phyloP scores from a whole-genome alignment of 192 early-diverging fungal genomes.

The Mortierella alpina region DNA sequence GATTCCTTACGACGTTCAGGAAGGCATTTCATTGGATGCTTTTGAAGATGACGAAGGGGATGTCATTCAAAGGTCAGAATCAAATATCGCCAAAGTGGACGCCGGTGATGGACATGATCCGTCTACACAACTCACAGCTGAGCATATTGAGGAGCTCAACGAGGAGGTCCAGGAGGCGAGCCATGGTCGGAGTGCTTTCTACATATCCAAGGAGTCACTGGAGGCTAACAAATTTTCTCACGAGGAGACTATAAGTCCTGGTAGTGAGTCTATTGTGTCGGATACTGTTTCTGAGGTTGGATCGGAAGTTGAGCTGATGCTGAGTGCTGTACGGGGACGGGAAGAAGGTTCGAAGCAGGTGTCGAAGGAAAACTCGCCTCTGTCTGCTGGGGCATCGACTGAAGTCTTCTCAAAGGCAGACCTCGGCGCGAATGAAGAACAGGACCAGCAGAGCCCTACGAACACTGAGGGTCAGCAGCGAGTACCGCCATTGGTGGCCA shows the following conservation, averaged over 20 bases:
- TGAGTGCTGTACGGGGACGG: slow-evolving; percentile 40
- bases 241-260: neutral
- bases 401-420: neutral
- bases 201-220: neutral
- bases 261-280: slow-evolving; percentile 4
- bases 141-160: neutral
- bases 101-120: too few species aligned
- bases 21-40: neutral
- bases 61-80: neutral
- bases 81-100: neutral
- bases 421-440: neutral
- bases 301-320: slow-evolving; percentile 43
- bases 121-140: neutral
- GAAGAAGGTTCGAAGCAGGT: slow-evolving; percentile 23
- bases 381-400: too few species aligned
- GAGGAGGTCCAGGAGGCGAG: neutral
- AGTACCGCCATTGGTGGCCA: too few species aligned
- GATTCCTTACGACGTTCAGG: neutral
- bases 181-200: neutral
- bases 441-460: neutral
- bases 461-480: too few species aligned
- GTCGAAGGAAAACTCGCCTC: slow-evolving; percentile 8
- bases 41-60: neutral
- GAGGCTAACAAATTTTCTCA: neutral
- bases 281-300: slow-evolving; percentile 37